Evolutionary conservation across 106 monocot species (phyloP).

Genomic region (Apostasia shenzhenica): DNA sequence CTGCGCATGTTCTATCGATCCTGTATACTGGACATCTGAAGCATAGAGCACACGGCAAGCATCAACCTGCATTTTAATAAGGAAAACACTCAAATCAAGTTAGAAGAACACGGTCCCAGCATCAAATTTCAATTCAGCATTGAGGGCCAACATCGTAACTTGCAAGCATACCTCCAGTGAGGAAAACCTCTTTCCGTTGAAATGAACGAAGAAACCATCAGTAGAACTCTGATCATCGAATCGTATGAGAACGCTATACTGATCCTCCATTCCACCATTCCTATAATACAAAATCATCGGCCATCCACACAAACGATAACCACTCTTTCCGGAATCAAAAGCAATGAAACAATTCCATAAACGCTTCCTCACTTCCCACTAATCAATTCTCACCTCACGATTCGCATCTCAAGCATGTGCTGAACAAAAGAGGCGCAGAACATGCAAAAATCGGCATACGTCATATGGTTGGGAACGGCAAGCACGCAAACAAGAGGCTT

Average conservation of each 20-base stretch:
- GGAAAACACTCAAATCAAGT: background rate
- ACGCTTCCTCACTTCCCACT: too few species aligned
- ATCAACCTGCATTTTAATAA: constrained; percentile 47
- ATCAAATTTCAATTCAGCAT: background rate
- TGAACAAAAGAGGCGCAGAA: constrained; percentile 79
- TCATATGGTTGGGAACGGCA: constrained; percentile 96
- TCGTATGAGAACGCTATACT: constrained; percentile 66
- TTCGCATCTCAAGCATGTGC: constrained; percentile 83
- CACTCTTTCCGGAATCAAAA: background rate
- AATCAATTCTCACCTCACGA: constrained; percentile 53
- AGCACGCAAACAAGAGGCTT: constrained; percentile 75
- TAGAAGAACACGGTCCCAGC: background rate
- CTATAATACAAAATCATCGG: constrained; percentile 21
- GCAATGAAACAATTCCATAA: too few species aligned
- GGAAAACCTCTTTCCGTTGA: constrained; percentile 73
- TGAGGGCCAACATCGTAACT: background rate
- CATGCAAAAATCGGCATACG: constrained; percentile 87
- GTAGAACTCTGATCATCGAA: constrained; percentile 68
- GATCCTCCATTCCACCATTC: constrained; percentile 71
- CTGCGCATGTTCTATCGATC: constrained; percentile 74
- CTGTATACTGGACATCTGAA: constrained; percentile 73
- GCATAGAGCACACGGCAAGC: constrained; percentile 60
- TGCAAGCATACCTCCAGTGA: constrained; percentile 64
- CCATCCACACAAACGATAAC: constrained; percentile 6
- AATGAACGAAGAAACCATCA: constrained; percentile 74